A percentile compares a stretch with the other conserved stretches of the same genome.
Evolutionary conservation across 345 rosid species (phyloP).

Genomic region (Schrenkiella parvula): DNA sequence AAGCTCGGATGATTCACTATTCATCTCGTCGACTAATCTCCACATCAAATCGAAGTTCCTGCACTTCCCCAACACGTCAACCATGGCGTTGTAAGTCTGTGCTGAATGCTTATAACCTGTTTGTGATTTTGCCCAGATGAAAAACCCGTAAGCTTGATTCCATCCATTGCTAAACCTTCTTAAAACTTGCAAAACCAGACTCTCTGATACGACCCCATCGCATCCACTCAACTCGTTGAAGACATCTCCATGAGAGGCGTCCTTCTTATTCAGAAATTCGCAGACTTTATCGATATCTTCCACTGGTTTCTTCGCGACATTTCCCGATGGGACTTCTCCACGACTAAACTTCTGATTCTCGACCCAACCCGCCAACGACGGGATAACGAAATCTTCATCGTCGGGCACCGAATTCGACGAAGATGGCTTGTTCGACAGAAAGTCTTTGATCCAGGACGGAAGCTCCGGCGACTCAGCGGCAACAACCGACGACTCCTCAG

Average conservation of each 20-base stretch:
- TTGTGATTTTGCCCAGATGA: conserved; percentile 80
- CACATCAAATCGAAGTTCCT: conserved; percentile 59
- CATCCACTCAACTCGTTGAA: conserved; percentile 40
- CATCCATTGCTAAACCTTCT: conserved; percentile 60
- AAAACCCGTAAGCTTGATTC: conserved; percentile 58
- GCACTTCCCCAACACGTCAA: conserved; percentile 62
- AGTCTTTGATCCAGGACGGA: conserved; percentile 60
- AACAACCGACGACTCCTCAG: conserved; percentile 21
- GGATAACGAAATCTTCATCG: conserved; percentile 70
- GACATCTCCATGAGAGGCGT: conserved; percentile 35
- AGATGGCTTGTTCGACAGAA: conserved; percentile 25
- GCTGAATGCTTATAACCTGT: conserved; percentile 53
- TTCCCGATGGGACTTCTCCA: conserved; percentile 6
- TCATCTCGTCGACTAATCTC: conserved; percentile 59
- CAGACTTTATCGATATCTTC: conserved; percentile 49
- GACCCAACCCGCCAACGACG: conserved; percentile 64
- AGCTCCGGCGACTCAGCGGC: conserved; percentile 57
- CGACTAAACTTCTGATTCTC: conserved; percentile 28
- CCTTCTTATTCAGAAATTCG: conserved; percentile 41
- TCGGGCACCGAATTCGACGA: conserved; percentile 6
- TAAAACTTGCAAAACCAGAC: conserved; percentile 49
- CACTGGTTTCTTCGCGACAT: conserved; percentile 8
- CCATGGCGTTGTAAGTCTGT: conserved; percentile 48
- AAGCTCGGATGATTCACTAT: conserved; percentile 34
- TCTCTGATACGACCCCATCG: conserved; percentile 35